phyloP scores from a whole-genome alignment of 306 rosid genomes.

The Lathyrus oleraceus region DNA sequence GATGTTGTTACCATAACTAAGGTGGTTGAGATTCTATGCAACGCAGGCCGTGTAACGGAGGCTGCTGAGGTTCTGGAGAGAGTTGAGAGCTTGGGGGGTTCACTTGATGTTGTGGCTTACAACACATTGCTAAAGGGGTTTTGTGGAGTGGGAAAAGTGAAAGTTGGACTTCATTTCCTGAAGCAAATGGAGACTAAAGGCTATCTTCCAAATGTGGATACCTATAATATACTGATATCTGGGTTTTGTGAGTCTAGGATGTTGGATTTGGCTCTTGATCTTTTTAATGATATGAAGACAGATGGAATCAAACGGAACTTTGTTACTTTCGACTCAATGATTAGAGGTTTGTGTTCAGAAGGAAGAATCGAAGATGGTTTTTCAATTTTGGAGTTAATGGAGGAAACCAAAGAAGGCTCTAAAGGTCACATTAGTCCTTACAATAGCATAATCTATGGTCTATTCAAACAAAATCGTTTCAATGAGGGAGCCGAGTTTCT shows the following conservation, averaged over 20 bases:
- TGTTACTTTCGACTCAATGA: conserved; percentile 51
- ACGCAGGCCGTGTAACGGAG: conserved; percentile 55
- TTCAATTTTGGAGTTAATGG: conserved; percentile 63
- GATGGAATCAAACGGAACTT: conserved; percentile 64
- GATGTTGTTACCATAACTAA: conserved; percentile 64
- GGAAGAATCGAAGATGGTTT: conserved; percentile 66
- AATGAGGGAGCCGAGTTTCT: conserved; percentile 62
- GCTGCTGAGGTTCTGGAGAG: conserved; percentile 67
- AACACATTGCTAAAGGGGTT: conserved; percentile 74
- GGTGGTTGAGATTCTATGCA: conserved; percentile 63
- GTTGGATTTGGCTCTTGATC: conserved; percentile 64
- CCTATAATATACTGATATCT: conserved; percentile 60
- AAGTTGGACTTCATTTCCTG: conserved; percentile 59
- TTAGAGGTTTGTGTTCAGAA: conserved; percentile 63
- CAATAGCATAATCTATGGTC: conserved; percentile 70
- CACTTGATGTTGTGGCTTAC: conserved; percentile 66
- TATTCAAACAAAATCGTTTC: conserved; percentile 53
- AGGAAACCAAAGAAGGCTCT: conserved; percentile 57
- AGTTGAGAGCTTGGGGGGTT: conserved; percentile 62
- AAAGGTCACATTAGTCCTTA: conserved; percentile 63
- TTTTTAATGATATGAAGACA: conserved; percentile 74
- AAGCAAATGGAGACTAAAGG: conserved; percentile 81
- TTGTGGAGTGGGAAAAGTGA: conserved; percentile 57
- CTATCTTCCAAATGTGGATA: conserved; percentile 65
- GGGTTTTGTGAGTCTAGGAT: conserved; percentile 54